Evolutionary conservation across 2,329 filamentous ascomycete species (phyloP), one percentile per base, ranked within the genome.

Genomic region (Zymoseptoria brevis): DNA sequence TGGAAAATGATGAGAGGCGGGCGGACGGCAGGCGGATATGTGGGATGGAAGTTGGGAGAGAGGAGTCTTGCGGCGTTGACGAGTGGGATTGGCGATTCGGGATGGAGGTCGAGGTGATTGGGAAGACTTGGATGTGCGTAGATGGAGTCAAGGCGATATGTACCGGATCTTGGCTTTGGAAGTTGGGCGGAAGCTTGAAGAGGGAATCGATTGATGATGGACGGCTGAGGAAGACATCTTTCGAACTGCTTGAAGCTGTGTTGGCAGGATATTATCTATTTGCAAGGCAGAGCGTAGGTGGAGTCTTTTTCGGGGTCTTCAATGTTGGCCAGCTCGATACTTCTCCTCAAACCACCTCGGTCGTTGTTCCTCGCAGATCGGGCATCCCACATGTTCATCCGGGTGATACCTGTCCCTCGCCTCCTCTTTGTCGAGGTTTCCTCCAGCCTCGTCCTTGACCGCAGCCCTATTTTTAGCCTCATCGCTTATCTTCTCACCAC

Each of bases 281-380:
- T 29, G 26, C 2, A 29, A 29, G 26, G 3, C 1, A 29, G 26
- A 8, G 26, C 7, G 26, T 3, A 29, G 26, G 8, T 8, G 26
- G 26, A 8, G 26, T 29, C 26, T 8, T 29, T 2, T 8, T 29
- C 26, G 8, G 4, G 7, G 26, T 29, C 26, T 29, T 29, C 26
- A 29, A 29, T 8, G 26, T 4, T 29, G 4, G 26, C 26, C 26
- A 29, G 26, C 51, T 19, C 59, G 60, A 22, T 60, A 21, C 35
- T 60, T 59, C 55, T 54, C 51, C 49, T 64, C 61, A 53, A 66
- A 59, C 61, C 68, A 62, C 48, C 60, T 60, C n/a, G 60, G 62
- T 21, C 64, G 61, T 56, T 68, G 62, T 19, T 66, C 58, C n/a
- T 60, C 59, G 54, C 65, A 69, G n/a, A 69, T 65, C 13, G 66